Percentiles rank a stretch among this genome's conserved stretches.
These are phyloP conservation scores for Alternaria infectoria DNA, from an alignment of 2,329 filamentous ascomycete species.

Conservation along the genomic window DNA sequence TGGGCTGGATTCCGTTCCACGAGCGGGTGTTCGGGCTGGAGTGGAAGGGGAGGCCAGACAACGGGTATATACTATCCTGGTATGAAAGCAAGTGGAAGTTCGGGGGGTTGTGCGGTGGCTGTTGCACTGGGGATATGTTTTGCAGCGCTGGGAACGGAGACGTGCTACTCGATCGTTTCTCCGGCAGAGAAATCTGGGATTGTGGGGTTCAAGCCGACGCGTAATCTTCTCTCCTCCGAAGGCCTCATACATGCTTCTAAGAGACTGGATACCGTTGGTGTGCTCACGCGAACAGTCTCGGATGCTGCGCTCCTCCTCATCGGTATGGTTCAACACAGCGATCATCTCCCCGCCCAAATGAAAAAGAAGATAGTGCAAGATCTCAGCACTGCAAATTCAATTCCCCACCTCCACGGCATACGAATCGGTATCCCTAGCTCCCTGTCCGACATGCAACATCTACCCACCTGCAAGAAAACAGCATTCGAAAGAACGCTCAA, in stretches of 20 bases:
- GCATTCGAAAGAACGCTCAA: constrained; percentile 7
- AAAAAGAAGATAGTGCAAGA: neutral
- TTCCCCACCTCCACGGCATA: constrained; percentile 1
- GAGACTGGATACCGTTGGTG: constrained; percentile 59
- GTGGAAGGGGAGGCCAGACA: constrained; percentile 65
- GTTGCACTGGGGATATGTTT: constrained; percentile 63
- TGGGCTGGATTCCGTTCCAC: constrained; percentile 62
- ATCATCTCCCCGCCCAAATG: neutral
- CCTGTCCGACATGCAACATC: neutral
- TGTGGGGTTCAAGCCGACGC: constrained; percentile 29
- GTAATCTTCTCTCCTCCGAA: constrained; percentile 62
- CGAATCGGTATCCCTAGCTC: constrained; percentile 12
- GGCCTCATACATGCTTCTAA: constrained; percentile 66
- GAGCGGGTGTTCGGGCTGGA: constrained; percentile 66
- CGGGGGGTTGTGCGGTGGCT: constrained; percentile 65
- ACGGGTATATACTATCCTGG: constrained; percentile 63
- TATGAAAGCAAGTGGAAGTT: constrained; percentile 67
- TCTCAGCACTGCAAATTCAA: constrained; percentile 10
- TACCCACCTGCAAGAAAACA: neutral
- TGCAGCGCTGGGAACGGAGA: constrained; percentile 64
- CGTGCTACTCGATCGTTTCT: constrained; percentile 19
- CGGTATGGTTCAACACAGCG: constrained; percentile 19
- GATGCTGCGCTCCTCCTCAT: constrained; percentile 59
- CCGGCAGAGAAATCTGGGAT: constrained; percentile 24
- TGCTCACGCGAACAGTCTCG: constrained; percentile 59